A percentile compares a stretch with the other conserved stretches of the same genome.
These are phyloP conservation scores for Aureobasidium melanogenum DNA, from an alignment of 2,329 filamentous ascomycete genomes.

Conservation along the genomic window DNA sequence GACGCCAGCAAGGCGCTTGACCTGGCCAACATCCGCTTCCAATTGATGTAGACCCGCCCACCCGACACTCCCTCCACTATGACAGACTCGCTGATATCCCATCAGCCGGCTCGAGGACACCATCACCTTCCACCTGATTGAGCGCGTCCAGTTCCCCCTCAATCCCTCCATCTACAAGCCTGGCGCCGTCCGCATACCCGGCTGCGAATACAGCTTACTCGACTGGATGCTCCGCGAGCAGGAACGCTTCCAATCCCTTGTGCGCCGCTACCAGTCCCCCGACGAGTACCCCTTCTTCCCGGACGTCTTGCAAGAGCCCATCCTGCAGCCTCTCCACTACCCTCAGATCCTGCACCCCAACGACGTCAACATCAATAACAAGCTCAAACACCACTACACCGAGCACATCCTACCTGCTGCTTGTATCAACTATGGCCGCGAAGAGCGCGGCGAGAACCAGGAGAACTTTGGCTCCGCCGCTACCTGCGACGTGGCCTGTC, in stretches of 20 bases:
- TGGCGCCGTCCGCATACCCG: conserved; percentile 70
- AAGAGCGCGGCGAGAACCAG: conserved; percentile 72
- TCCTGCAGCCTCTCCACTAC: conserved; percentile 83
- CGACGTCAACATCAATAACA: conserved; percentile 78
- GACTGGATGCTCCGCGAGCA: conserved; percentile 92
- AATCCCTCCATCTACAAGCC: conserved; percentile 81
- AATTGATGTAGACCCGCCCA: conserved; percentile 48
- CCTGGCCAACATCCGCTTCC: conserved; percentile 78
- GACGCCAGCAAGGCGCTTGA: conserved; percentile 81
- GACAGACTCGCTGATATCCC: conserved; percentile 54
- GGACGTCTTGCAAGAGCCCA: conserved; percentile 64
- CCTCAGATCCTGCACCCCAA: conserved; percentile 81
- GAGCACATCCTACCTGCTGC: conserved; percentile 73
- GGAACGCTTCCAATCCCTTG: conserved; percentile 82
- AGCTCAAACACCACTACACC: conserved; percentile 80
- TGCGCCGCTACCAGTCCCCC: conserved; percentile 89
- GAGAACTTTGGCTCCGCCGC: conserved; percentile 95
- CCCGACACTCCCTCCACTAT: conserved; percentile 72
- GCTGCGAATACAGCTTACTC: conserved; percentile 67
- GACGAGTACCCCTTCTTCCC: conserved; percentile 99
- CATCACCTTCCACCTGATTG: conserved; percentile 93
- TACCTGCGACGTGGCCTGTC: conserved; percentile 78
- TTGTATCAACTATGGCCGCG: conserved; percentile 67
- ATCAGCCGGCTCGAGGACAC: conserved; percentile 88
- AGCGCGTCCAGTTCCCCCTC: conserved; percentile 93